Percentiles rank a stretch among this genome's conserved stretches.
Conservation (phyloP, 2,329 filamentous ascomycete genomes). For the Alternaria sp. region DNA sequence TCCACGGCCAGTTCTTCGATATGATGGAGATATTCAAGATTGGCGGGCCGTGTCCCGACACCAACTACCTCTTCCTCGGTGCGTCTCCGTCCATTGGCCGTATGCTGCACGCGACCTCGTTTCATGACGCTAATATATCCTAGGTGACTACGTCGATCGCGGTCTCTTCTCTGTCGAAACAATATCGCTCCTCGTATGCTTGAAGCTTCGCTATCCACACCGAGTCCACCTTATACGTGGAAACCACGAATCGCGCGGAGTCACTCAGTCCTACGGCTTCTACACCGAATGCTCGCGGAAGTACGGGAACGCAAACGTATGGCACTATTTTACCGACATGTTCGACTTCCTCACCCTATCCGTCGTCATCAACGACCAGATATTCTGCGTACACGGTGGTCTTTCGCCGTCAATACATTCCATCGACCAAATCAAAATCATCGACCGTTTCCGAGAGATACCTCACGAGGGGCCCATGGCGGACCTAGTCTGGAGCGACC, state of each 20-base stretch:
- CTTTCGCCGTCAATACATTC: constrained; percentile 79
- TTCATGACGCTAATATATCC: constrained; percentile 16
- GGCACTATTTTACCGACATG: constrained; percentile 99
- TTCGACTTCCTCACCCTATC: constrained; percentile 97
- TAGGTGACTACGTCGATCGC: constrained; percentile 96
- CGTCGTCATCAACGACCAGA: constrained; percentile 98
- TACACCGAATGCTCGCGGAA: constrained; percentile 98
- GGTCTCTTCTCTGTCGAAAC: constrained; percentile 99
- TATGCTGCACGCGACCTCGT: constrained; percentile 26
- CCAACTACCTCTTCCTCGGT: constrained; percentile 98
- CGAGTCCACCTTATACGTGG: constrained; percentile 95
- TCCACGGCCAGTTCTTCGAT: constrained; percentile 98
- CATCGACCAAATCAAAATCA: constrained; percentile 99
- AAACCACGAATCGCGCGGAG: constrained; percentile 96
- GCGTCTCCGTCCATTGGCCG: constrained; percentile 27
- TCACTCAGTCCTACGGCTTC: constrained; percentile 98
- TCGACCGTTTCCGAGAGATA: constrained; percentile 97
- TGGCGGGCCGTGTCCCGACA: constrained; percentile 95
- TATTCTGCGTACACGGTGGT: constrained; percentile 97
- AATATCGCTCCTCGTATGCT: constrained; percentile 94
- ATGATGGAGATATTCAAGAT: constrained; percentile 99
- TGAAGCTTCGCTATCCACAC: constrained; percentile 95
- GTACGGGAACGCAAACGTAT: constrained; percentile 97
- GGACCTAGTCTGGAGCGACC: constrained; percentile 98
- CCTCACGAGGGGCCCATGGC: constrained; percentile 99